phyloP scores from a whole-genome alignment of 495 filamentous ascomycete species.

The Aspergillus indologenus region DNA sequence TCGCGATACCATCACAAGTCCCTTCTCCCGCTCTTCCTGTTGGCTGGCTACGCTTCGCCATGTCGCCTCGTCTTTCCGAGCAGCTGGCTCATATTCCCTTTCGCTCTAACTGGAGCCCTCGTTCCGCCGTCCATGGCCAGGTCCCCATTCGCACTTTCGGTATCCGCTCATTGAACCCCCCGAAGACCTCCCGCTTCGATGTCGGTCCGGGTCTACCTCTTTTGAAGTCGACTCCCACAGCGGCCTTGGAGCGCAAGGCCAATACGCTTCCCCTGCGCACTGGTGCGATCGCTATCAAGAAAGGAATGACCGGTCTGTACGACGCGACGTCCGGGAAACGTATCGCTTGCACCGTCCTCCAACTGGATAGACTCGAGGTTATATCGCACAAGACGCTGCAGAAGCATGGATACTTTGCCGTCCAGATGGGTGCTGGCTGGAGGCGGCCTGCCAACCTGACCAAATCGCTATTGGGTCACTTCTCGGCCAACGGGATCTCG shows the following conservation, averaged over 20 bases:
- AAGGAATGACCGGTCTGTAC: conserved; percentile 92
- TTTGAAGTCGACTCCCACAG: conserved; percentile 68
- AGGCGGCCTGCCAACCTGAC: conserved; percentile 71
- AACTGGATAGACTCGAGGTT: conserved; percentile 89
- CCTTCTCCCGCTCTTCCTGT: not conserved
- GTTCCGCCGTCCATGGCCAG: conserved; percentile 18
- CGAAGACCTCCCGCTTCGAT: conserved; percentile 48
- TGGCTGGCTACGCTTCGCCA: conserved; percentile 13
- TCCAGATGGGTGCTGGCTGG: conserved; percentile 83
- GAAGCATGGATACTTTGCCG: conserved; percentile 84
- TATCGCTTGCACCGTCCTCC: conserved; percentile 84
- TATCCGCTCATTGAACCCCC: conserved; percentile 49
- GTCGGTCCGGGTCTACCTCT: conserved; percentile 43
- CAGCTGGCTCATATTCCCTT: conserved; percentile 34
- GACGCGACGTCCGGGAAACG: conserved; percentile 71
- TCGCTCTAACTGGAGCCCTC: conserved; percentile 17
- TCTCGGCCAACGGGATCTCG: conserved; percentile 68
- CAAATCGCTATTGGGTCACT: conserved; percentile 80
- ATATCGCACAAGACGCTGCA: conserved; percentile 76
- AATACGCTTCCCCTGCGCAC: conserved; percentile 74
- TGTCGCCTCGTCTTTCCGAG: conserved; percentile 37
- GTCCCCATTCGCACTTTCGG: conserved; percentile 37
- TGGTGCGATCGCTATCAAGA: conserved; percentile 81
- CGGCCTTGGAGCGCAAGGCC: conserved; percentile 76
- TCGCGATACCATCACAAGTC: not conserved